Percentiles rank a stretch among this genome's conserved stretches.
These are phyloP conservation scores for apple (Malus domestica) DNA, from an alignment of 306 rosid species.

Conservation along the genomic window DNA sequence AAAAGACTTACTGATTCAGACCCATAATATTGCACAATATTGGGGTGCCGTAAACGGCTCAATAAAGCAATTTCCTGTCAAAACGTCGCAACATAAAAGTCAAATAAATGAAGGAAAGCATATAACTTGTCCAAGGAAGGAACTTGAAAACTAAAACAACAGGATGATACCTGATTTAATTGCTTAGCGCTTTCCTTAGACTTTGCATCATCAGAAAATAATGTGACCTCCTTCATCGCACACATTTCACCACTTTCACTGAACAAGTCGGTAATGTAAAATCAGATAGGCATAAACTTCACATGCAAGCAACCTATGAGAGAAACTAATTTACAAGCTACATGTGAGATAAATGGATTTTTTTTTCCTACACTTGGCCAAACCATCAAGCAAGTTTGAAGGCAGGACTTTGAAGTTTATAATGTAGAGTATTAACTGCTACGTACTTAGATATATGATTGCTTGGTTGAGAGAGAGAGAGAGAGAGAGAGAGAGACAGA, in stretches of 20 bases:
- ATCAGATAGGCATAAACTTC: slow-evolving; percentile 6
- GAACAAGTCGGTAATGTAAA: slow-evolving; percentile 19
- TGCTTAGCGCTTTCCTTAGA: slow-evolving; percentile 94
- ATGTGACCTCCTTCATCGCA: slow-evolving; percentile 98
- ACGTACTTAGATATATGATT: background rate
- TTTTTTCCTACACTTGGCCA: background rate
- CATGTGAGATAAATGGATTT: background rate
- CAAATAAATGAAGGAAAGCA: slow-evolving; percentile 21
- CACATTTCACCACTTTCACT: slow-evolving; percentile 99
- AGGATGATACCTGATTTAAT: slow-evolving; percentile 66
- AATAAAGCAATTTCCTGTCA: slow-evolving; percentile 82
- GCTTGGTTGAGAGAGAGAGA: background rate
- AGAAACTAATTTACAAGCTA: background rate
- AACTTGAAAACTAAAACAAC: background rate
- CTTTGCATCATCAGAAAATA: slow-evolving; percentile 97
- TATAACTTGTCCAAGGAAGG: background rate
- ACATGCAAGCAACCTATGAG: background rate
- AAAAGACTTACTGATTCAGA: slow-evolving; percentile 66
- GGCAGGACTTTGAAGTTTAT: too few species aligned
- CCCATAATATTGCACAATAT: slow-evolving; percentile 94
- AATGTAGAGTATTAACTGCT: background rate
- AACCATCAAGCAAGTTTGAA: background rate
- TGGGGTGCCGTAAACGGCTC: slow-evolving; percentile 93
- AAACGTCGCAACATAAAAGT: slow-evolving; percentile 15
- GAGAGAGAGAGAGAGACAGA: background rate